These are phyloP conservation scores for Xylariaceae sp. DNA, from an alignment of 2,329 filamentous ascomycete genomes.

Conservation along the genomic window DNA sequence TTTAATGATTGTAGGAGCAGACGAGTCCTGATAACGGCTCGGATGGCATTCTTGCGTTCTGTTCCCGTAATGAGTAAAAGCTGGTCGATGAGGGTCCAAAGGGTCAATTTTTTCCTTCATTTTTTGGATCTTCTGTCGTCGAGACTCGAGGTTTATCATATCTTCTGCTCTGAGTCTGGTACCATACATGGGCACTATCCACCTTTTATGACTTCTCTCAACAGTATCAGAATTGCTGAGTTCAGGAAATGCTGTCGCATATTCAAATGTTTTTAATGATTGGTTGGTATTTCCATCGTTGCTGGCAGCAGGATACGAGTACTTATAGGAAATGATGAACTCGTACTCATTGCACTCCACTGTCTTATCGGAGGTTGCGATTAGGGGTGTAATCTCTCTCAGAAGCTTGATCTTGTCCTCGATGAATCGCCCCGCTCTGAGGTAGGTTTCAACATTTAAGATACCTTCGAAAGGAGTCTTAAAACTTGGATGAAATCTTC, in stretches of 20 bases:
- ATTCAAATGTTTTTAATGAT: neutral
- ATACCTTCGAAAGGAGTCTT: slow-evolving; percentile 2
- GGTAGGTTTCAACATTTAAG: slow-evolving; percentile 10
- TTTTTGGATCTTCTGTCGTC: neutral
- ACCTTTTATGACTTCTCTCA: neutral
- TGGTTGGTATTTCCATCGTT: neutral
- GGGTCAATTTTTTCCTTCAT: neutral
- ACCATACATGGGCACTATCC: neutral
- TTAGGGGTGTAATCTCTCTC: neutral
- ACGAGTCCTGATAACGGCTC: too few species aligned
- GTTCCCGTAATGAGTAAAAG: neutral
- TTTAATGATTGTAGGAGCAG: neutral
- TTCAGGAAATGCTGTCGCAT: neutral
- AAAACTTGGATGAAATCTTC: neutral
- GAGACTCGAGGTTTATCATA: neutral
- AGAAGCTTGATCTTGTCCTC: slow-evolving; percentile 14
- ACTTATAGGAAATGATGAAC: slow-evolving; percentile 7
- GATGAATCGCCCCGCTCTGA: neutral
- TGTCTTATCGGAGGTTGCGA: too few species aligned
- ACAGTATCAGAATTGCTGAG: neutral
- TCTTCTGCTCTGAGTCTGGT: neutral
- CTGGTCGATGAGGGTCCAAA: neutral
- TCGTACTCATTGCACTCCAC: too few species aligned
- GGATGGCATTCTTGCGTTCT: too few species aligned
- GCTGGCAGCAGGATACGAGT: neutral